Evolutionary conservation across 148 eudicot genomes (phyloP), one percentile per base, ranked within the genome.

Genomic region (Rhododendron vialii): DNA sequence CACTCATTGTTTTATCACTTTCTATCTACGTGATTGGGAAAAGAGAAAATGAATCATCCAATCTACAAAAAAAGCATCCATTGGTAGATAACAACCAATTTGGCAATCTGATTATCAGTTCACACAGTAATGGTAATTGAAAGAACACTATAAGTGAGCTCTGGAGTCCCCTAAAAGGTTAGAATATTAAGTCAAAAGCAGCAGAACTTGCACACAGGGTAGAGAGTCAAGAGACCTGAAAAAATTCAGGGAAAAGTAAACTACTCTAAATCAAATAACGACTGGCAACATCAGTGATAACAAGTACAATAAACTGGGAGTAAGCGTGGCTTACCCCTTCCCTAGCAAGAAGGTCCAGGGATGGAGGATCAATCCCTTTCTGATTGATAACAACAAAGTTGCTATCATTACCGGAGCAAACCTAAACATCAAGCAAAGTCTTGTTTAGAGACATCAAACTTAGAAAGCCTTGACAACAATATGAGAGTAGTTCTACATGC

Each of bases 351-450:
- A 95, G 88, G 88, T 97, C 99, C 88, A 97, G 78, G 77, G 99
- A 97, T 81, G 98, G 98, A 81, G 99, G 99, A 86, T 97, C 99
- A 80, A 97, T 97, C 85, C 99, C 99, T 89, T 97, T 95, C 86
- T 95, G 99, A 87, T 95, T 97, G 80, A 97, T 95, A 81, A 97
- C 92, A 87, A 97, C 98, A 89, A 97, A 94, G 86, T 88, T 94
- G 90, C 76, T 89, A 57, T 97, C 98, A 71, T 88, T 91, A 41
- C 93, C 95, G 8, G 90, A 89, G 88, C 99, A 97, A 84, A 97
- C 99, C 99, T 97, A 57, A 86, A 81, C 74, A 73, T 45, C 33
- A 86, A 75, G 30, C 22, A 55, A 18, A 84, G 28, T n/a, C 36
- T 82, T 69, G 53, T 45, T 26, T 1, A 69, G 69, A 85, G 35